These are phyloP conservation scores for Cicer cuneatum DNA, from an alignment of 306 rosid species.

Conservation along the genomic window DNA sequence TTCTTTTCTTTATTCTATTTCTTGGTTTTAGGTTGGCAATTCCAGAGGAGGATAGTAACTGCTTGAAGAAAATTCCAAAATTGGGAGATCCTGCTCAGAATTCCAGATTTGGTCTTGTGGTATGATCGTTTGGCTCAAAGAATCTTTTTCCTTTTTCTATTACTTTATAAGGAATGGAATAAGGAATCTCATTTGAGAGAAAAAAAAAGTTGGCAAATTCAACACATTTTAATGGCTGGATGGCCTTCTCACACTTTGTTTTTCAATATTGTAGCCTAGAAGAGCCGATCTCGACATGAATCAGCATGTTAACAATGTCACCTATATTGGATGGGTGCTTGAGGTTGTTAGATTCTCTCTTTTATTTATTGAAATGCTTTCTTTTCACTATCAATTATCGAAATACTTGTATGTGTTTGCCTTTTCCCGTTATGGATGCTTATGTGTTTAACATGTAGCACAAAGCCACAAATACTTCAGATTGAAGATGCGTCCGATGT, in stretches of 20 bases:
- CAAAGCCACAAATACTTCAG: no score
- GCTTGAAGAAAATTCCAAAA: conserved; percentile 79
- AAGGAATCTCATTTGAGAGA: background rate
- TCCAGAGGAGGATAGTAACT: conserved; percentile 72
- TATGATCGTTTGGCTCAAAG: conserved; percentile 50
- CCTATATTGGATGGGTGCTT: conserved; percentile 94
- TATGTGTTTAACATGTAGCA: no score
- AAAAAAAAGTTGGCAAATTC: conserved; percentile 8
- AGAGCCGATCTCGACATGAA: conserved; percentile 98
- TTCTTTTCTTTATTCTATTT: conserved; percentile 11
- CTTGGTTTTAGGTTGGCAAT: conserved; percentile 69
- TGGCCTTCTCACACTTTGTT: conserved; percentile 50
- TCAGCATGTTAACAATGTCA: conserved; percentile 92
- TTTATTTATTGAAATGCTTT: conserved; percentile 21
- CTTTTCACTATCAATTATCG: background rate
- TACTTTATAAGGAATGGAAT: conserved; percentile 11
- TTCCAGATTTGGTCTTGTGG: conserved; percentile 78
- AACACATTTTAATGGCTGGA: conserved; percentile 22
- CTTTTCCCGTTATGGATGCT: background rate
- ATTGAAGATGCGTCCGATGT: no score
- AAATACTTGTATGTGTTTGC: background rate
- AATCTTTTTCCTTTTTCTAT: conserved; percentile 35
- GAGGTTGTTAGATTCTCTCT: conserved; percentile 61
- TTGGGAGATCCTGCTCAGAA: conserved; percentile 74
- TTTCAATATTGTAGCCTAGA: conserved; percentile 71